Base-by-base conservation (phyloP, 257 asterid species). In the Nicotiana tomentosiformis region DNA sequence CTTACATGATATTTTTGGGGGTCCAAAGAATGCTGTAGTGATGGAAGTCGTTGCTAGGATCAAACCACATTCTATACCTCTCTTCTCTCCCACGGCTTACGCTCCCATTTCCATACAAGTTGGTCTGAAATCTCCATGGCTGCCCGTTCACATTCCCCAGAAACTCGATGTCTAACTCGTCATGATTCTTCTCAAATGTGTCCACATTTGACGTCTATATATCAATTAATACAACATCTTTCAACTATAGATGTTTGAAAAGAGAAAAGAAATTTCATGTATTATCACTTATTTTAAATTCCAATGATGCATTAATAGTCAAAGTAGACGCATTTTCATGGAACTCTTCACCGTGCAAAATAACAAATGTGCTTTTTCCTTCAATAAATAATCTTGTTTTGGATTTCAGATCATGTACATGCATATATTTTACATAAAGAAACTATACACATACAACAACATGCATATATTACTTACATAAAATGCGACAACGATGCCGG, bases 41-140 rank as follows among this genome's bases (percentile, higher is more conserved):
- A 87, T 95, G 99, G n/a, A 92, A 86, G 66, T 85, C 94, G 29
- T 77, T 90, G 87, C 89, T 89, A 4, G 99, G 98, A 78, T 95
- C 99, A 77, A 93, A 95, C 99, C 99, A 95, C 83, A 95, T 58
- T 20, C 93, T 85, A 82, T 94, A 95, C 84, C 99, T 87, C 90
- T 95, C 99, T 86, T 95, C 99, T 81, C 98, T 89, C 5, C 99
- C 99, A 1, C 98, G 93, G 0, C 95, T 90, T 17, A 90, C 86
- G 66, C 99, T 95, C 60, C 99, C 98, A 67, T 91, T 92, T 1
- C 99, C 98, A 17, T 96, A 96, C 91, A 93, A 53, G 83, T 96
- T 96, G 1, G 98, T 94, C 66, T 96, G 99, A 80, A 94, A 94
- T 80, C 98, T 90, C 99, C 98, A 96, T 46, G 98, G 93, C 33